A percentile compares a stretch with the other conserved stretches of the same genome.
phyloP scores from a whole-genome alignment of 2,329 filamentous ascomycete genomes.

The Corynespora cassiicola region DNA sequence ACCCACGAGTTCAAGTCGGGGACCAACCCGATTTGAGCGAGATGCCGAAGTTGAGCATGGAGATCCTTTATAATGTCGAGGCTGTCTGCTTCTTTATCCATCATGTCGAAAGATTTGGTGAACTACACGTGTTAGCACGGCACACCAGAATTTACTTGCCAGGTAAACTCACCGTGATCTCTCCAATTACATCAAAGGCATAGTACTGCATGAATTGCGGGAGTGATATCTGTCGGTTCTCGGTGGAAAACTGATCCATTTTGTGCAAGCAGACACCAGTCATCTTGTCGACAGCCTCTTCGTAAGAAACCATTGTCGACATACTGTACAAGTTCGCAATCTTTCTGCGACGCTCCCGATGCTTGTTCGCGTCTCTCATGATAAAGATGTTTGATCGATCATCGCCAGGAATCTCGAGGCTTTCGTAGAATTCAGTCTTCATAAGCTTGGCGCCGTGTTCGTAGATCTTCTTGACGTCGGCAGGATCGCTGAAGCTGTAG shows the following conservation, averaged over 20 bases:
- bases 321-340: conserved; percentile 46
- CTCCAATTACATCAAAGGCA: conserved; percentile 58
- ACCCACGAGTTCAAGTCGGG: too few relatives aligned
- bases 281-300: conserved; percentile 43
- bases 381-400: conserved; percentile 41
- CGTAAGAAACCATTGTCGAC: conserved; percentile 41
- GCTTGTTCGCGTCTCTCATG: conserved; percentile 39
- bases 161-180: conserved; percentile 54
- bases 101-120: too few relatives aligned
- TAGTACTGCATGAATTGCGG: conserved; percentile 54
- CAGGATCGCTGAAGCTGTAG: conserved; percentile 22
- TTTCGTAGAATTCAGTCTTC: conserved; percentile 43
- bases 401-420: conserved; percentile 9
- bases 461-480: conserved; percentile 52
- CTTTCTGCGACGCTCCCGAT: conserved; percentile 41
- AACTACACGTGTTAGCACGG: too few relatives aligned
- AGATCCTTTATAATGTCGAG: too few relatives aligned
- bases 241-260: conserved; percentile 27
- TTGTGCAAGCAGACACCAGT: conserved; percentile 33
- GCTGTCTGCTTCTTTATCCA: too few relatives aligned
- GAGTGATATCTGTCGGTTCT: conserved; percentile 44
- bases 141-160: too few relatives aligned
- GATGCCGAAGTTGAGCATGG: too few relatives aligned
- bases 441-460: conserved; percentile 1
- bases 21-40: too few relatives aligned